Evolutionary conservation across 2,329 filamentous ascomycete species (phyloP).

Genomic region (Davidsoniella virescens): DNA sequence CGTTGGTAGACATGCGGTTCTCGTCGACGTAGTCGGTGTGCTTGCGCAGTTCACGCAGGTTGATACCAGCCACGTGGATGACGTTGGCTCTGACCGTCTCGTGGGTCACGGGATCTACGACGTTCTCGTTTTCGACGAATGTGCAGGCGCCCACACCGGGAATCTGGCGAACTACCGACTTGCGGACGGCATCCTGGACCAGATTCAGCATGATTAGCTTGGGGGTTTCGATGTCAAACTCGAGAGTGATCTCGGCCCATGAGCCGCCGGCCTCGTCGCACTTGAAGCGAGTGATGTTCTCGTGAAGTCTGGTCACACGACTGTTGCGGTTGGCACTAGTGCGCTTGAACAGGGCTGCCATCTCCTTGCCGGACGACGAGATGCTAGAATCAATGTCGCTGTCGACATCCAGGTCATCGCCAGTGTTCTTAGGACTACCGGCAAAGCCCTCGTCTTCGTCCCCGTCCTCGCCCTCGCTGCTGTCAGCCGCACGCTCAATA

Average conservation of each 20-base stretch:
- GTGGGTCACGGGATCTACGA: conserved; percentile 30
- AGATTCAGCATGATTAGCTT: conserved; percentile 89
- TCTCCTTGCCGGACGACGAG: conserved; percentile 8
- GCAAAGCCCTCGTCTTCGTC: conserved; percentile 34
- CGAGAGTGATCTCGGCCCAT: conserved; percentile 68
- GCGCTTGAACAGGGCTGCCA: conserved; percentile 11
- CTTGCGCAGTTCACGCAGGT: conserved; percentile 78
- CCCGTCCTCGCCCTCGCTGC: conserved; percentile 37
- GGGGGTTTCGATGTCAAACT: conserved; percentile 62
- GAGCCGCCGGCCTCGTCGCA: conserved; percentile 61
- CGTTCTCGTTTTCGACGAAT: conserved; percentile 43
- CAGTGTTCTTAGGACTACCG: conserved; percentile 26
- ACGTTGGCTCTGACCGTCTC: conserved; percentile 34
- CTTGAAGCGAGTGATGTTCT: conserved; percentile 57
- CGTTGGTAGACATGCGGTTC: conserved; percentile 77
- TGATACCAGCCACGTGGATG: conserved; percentile 71
- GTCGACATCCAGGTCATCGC: conserved; percentile 25
- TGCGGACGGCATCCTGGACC: conserved; percentile 64
- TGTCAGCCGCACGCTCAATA: conserved; percentile 46
- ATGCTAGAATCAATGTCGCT: conserved; percentile 15
- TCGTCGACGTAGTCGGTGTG: conserved; percentile 76
- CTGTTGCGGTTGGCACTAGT: conserved; percentile 32
- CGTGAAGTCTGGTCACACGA: conserved; percentile 45
- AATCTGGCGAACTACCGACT: conserved; percentile 77
- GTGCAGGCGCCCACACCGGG: conserved; percentile 58